Conservation (phyloP, 176 grass and related monocot genomes). For the Melocanna baccifera region DNA sequence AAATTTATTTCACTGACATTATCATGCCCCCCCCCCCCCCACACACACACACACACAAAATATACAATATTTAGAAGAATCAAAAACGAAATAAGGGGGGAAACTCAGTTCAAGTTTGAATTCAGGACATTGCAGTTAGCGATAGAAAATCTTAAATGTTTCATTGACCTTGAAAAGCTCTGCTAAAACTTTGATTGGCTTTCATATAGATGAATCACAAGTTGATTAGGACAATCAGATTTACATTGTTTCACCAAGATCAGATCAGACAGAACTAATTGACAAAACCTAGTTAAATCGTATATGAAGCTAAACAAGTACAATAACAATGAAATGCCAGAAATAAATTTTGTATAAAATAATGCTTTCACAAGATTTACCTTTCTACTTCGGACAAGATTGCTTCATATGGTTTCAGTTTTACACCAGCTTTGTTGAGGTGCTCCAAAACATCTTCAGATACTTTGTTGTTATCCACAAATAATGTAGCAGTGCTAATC, state of each 20-base stretch:
- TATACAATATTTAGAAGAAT: not conserved
- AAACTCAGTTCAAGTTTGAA: constrained; percentile 1
- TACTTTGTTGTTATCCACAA: constrained; percentile 82
- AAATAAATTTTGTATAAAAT: not conserved
- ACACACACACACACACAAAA: too few species aligned
- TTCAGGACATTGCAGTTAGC: not conserved
- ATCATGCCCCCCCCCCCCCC: too few species aligned
- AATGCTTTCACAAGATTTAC: constrained; percentile 37
- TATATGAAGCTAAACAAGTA: not conserved
- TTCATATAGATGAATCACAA: not conserved
- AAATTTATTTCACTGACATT: not conserved
- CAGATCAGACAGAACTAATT: not conserved
- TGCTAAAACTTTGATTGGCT: not conserved
- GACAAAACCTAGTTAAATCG: not conserved
- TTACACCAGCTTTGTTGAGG: constrained; percentile 61
- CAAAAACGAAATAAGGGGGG: not conserved
- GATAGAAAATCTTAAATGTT: constrained; percentile 6
- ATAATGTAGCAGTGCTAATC: constrained; percentile 55
- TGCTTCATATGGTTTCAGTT: constrained; percentile 75
- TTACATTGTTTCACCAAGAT: not conserved
- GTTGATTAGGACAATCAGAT: not conserved
- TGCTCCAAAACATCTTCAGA: constrained; percentile 59
- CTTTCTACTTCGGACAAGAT: constrained; percentile 77
- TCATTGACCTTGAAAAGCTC: not conserved
- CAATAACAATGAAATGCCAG: not conserved